Evolutionary conservation across 768 basidiomycete species (phyloP).

Genomic region (Grammothele lineata): DNA sequence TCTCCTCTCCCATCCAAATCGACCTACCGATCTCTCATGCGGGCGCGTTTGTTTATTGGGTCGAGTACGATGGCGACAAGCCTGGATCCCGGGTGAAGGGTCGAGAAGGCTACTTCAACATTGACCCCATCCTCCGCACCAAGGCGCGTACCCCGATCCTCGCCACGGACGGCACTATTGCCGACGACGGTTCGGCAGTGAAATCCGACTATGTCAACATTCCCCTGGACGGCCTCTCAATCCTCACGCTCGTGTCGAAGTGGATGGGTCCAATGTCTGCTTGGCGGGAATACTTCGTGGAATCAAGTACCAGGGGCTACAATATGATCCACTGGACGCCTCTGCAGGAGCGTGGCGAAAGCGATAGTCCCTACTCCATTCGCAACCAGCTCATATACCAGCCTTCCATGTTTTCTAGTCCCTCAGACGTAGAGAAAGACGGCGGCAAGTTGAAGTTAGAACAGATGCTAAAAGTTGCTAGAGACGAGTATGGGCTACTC

Average conservation of each 20-base stretch:
- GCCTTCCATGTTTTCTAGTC: conserved; percentile 55
- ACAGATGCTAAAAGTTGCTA: conserved; percentile 62
- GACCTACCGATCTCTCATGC: conserved; percentile 96
- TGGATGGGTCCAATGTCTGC: conserved; percentile 89
- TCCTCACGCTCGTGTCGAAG: conserved; percentile 91
- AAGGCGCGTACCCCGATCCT: conserved; percentile 77
- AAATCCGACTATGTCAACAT: conserved; percentile 55
- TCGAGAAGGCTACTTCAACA: conserved; percentile 91
- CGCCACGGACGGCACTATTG: conserved; percentile 43
- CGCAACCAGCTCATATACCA: conserved; percentile 84
- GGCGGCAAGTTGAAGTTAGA: conserved; percentile 56
- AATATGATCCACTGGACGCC: conserved; percentile 99
- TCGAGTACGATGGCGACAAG: conserved; percentile 77
- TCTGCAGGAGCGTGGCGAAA: conserved; percentile 85
- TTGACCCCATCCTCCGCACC: conserved; percentile 82
- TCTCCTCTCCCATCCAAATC: conserved; percentile 88
- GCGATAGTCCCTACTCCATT: conserved; percentile 92
- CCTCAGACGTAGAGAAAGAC: conserved; percentile 32
- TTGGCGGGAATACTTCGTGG: conserved; percentile 79
- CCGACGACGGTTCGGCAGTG: conserved; percentile 49
- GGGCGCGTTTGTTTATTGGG: conserved; percentile 92
- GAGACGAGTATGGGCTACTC: conserved; percentile 83
- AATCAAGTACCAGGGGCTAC: conserved; percentile 87
- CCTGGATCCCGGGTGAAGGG: conserved; percentile 67
- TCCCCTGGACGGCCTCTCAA: conserved; percentile 82